Conservation (phyloP, 129 eudicot species). For the Flaveria bidentis region DNA sequence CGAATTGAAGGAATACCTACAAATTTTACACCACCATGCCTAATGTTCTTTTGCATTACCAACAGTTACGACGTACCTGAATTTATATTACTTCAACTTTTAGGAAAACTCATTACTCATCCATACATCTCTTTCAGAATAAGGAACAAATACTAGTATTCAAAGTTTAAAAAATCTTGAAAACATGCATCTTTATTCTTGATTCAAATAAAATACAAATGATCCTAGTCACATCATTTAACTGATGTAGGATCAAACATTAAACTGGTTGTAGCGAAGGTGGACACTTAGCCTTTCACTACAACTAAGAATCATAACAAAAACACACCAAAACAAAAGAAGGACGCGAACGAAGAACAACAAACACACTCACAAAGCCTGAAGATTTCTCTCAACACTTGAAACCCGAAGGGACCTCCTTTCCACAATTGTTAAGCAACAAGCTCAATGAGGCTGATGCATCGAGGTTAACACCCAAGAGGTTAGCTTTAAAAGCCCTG, state of each 20-base stretch:
- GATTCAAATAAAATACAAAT: constrained; percentile 12
- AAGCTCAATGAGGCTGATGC: constrained; percentile 9
- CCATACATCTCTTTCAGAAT: not conserved
- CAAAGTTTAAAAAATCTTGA: not conserved
- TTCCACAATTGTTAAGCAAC: constrained; percentile 31
- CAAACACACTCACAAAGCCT: constrained; percentile 17
- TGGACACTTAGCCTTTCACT: constrained; percentile 16
- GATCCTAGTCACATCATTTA: constrained; percentile 17
- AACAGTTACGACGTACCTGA: too few species aligned
- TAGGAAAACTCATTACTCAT: not conserved
- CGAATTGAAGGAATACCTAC: too few species aligned
- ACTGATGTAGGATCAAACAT: constrained; percentile 12
- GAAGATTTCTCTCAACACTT: constrained; percentile 8
- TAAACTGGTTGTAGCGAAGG: constrained; percentile 9
- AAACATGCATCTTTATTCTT: constrained; percentile 16
- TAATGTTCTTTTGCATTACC: too few species aligned
- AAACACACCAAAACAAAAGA: constrained; percentile 29
- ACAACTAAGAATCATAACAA: not conserved
- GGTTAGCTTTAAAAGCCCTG: constrained; percentile 18
- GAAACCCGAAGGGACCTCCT: constrained; percentile 36
- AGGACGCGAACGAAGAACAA: not conserved
- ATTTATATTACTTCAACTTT: not conserved
- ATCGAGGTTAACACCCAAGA: constrained; percentile 25
- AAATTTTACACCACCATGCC: too few species aligned
- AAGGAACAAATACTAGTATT: not conserved